A percentile compares a stretch with the other conserved stretches of the same genome.
phyloP scores from a whole-genome alignment of 257 asterid genomes.

The Datura wrightii region DNA sequence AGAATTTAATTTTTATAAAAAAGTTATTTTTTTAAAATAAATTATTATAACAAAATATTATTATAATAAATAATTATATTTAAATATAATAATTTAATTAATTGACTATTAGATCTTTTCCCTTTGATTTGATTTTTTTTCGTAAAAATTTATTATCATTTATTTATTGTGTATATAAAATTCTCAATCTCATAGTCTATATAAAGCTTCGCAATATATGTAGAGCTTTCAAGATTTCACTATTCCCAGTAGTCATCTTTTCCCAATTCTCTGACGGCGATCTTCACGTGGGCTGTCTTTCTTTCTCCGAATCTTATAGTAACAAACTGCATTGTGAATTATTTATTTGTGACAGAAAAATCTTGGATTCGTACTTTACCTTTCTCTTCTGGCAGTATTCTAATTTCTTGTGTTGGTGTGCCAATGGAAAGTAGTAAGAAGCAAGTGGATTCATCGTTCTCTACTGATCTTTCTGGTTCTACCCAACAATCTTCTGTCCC shows the following conservation, averaged over 20 bases:
- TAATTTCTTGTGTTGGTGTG: neutral
- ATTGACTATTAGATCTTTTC: no score
- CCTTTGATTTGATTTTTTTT: no score
- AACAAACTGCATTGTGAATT: neutral
- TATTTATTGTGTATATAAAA: no score
- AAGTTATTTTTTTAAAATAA: no score
- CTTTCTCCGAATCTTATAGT: neutral
- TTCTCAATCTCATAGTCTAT: no score
- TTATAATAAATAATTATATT: no score
- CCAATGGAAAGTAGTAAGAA: slow-evolving; percentile 41
- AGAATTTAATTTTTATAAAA: no score
- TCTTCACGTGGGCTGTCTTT: slow-evolving; percentile 35
- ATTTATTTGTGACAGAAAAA: neutral
- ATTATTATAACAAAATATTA: no score
- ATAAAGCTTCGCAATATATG: no score
- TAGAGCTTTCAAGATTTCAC: neutral
- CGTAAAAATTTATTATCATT: no score
- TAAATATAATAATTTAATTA: no score
- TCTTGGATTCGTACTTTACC: neutral
- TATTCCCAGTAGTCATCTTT: neutral
- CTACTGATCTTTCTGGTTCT: slow-evolving; percentile 50
- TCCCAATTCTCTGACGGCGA: slow-evolving; percentile 25
- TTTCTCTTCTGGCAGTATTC: neutral
- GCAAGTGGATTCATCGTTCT: slow-evolving; percentile 38
- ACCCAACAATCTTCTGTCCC: slow-evolving; percentile 39